phyloP scores from a whole-genome alignment of 176 grass and related monocot genomes.

The Musa beccarii region DNA sequence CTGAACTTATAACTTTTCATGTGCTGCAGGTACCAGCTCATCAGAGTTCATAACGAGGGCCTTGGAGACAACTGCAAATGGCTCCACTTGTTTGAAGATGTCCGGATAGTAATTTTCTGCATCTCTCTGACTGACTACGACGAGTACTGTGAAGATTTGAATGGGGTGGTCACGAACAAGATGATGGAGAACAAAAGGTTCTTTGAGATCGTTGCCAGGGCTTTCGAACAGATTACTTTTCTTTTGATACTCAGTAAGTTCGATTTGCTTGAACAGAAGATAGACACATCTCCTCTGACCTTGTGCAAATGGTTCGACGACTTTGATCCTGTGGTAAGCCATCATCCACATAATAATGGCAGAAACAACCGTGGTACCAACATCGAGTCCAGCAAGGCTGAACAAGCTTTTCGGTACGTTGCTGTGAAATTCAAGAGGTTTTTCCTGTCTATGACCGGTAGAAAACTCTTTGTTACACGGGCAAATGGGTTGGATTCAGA shows the following conservation, averaged over 20 bases:
- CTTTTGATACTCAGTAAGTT: slow-evolving; percentile 80
- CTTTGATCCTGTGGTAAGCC: slow-evolving; percentile 59
- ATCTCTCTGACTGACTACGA: slow-evolving; percentile 64
- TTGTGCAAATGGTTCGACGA: slow-evolving; percentile 64
- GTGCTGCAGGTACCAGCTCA: slow-evolving; percentile 59
- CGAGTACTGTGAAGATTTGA: slow-evolving; percentile 49
- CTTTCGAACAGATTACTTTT: slow-evolving; percentile 51
- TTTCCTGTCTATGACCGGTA: slow-evolving; percentile 42
- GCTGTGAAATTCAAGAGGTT: slow-evolving; percentile 71
- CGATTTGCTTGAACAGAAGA: slow-evolving; percentile 75
- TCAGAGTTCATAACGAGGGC: slow-evolving; percentile 70
- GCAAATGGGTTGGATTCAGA: slow-evolving; percentile 63
- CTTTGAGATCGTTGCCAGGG: slow-evolving; percentile 49
- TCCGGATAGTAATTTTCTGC: slow-evolving; percentile 66
- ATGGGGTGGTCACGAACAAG: slow-evolving; percentile 48
- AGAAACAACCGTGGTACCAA: slow-evolving; percentile 18
- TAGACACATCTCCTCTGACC: slow-evolving; percentile 46
- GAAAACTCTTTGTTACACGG: slow-evolving; percentile 49
- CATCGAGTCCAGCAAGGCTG: slow-evolving; percentile 34
- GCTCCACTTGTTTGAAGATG: slow-evolving; percentile 90
- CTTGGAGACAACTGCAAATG: slow-evolving; percentile 72
- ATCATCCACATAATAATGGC: slow-evolving; percentile 13
- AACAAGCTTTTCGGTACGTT: slow-evolving; percentile 62
- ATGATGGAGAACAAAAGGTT: slow-evolving; percentile 79
- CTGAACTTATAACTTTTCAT: background rate